Evolutionary conservation across 2,329 filamentous ascomycete genomes (phyloP), one percentile per base, ranked within the genome.

Genomic region (Colletotrichum scovillei): DNA sequence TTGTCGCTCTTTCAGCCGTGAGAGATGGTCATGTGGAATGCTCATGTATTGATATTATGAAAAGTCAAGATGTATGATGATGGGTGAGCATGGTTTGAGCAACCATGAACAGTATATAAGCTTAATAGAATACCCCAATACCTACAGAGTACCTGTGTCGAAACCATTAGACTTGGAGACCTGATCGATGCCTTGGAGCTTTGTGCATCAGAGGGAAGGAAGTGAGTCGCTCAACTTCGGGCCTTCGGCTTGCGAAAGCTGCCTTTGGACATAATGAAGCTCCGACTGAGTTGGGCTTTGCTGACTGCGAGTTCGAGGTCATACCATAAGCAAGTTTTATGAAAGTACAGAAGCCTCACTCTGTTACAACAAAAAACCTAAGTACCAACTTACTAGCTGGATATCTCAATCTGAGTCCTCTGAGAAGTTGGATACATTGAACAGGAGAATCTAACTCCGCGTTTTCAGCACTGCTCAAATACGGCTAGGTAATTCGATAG

Each of bases 21-120:
- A 22, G 56, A 22, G 32, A 30, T 5, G 32, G 16, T 3, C 24
- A 30, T 16, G 63, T 30, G 63, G n/a, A n/a, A 19, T 46, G 16
- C 35, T 22, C 24, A 46, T 65, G 63, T 65, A 46, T 35, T 35
- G 11, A 35, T 42, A 57, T 28, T 65, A 65, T 32, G 63, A 57
- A 65, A 22, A 30, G 22, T 57, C 14, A 46, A 28, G 16, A 65
- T 57, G 52, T 57, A 65, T 30, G 30, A 56, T 57, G 19, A 28
- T 5, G 11, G 35, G 22, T 30, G 4, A 22, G 16, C 7, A 28
- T 46, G 52, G 5, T 57, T 28, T 16, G 22, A 22, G 32, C 26
- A 28, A 12, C 3, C 24, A 65, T 16, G 9, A 22, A 19, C 26
- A 16, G 26, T 26, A 24, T 22, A n/a, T 28, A 14, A 22, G 11